phyloP scores from a whole-genome alignment of 169 alveolate genomes.

The Cyclospora cayetanensis region DNA sequence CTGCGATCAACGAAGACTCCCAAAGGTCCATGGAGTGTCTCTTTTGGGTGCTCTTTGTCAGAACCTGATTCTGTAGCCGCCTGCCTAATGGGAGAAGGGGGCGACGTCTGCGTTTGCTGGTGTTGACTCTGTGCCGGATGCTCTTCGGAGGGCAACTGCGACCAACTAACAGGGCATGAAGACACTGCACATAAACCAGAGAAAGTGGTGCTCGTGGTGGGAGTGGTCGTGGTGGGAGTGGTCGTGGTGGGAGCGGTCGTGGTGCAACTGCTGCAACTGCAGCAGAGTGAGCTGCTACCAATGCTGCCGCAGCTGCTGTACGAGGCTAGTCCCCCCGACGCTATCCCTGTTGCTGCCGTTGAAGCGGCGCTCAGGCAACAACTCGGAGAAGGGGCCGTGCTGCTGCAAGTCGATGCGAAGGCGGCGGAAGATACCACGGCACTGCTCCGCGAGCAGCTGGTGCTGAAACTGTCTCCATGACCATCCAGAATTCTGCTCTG shows the following conservation, averaged over 20 bases:
- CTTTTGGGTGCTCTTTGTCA: not conserved
- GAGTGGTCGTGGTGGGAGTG: not conserved
- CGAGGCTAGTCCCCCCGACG: not conserved
- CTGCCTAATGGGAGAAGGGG: not conserved
- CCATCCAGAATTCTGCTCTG: not conserved
- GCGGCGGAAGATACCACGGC: not conserved
- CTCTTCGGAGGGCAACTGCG: not conserved
- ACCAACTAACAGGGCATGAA: no score
- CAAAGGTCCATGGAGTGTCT: not conserved
- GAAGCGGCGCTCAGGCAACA: not conserved
- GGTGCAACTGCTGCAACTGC: constrained; percentile 28
- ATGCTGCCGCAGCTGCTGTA: constrained; percentile 36
- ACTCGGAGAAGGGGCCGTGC: constrained; percentile 34
- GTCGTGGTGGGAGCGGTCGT: not conserved
- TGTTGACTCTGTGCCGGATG: not conserved
- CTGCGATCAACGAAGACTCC: not conserved
- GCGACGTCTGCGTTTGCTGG: not conserved
- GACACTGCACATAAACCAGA: no score
- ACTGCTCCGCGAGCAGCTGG: not conserved
- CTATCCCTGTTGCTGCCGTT: not conserved
- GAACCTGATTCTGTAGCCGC: constrained; percentile 12
- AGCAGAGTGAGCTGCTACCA: constrained; percentile 12
- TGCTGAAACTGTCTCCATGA: not conserved
- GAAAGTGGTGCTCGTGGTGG: constrained; percentile 2
- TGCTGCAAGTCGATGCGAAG: not conserved